Evolutionary conservation across 805 yeast species (phyloP).

Genomic region (Ogataea naganishii): DNA sequence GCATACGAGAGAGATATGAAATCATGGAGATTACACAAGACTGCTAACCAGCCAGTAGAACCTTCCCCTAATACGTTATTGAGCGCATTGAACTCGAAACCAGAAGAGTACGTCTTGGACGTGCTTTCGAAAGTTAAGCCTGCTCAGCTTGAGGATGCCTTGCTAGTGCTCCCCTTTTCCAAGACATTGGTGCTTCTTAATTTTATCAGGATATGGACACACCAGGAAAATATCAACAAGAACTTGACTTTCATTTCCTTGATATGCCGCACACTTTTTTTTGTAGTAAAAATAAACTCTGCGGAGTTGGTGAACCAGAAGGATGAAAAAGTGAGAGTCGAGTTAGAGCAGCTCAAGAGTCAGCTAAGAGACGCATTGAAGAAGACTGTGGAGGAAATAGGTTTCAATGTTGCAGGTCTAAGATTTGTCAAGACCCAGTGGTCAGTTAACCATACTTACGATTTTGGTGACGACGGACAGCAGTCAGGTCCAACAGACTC

Average conservation of each 20-base stretch:
- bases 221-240: conserved; percentile 32
- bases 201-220: conserved; percentile 72
- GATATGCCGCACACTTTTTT: conserved; percentile 69
- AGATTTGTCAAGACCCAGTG: conserved; percentile 67
- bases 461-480: conserved; percentile 62
- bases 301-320: conserved; percentile 69
- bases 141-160: conserved; percentile 86
- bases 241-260: conserved; percentile 43
- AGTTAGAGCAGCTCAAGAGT: conserved; percentile 52
- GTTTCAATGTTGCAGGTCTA: conserved; percentile 80
- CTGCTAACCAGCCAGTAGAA: conserved; percentile 40
- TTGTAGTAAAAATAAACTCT: conserved; percentile 64
- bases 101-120: conserved; percentile 73
- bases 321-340: conserved; percentile 54
- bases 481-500: conserved; percentile 26
- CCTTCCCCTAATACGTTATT: conserved; percentile 70
- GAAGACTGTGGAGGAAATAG: conserved; percentile 50
- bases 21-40: conserved; percentile 29
- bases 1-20: conserved; percentile 37
- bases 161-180: conserved; percentile 84
- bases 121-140: conserved; percentile 64
- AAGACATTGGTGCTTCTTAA: conserved; percentile 62
- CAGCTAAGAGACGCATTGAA: conserved; percentile 52
- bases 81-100: conserved; percentile 59
- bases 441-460: conserved; percentile 65